Percentiles rank a stretch among this genome's conserved stretches.
Conservation (phyloP, 140 eudicot species). For the Stevia rebaudiana region DNA sequence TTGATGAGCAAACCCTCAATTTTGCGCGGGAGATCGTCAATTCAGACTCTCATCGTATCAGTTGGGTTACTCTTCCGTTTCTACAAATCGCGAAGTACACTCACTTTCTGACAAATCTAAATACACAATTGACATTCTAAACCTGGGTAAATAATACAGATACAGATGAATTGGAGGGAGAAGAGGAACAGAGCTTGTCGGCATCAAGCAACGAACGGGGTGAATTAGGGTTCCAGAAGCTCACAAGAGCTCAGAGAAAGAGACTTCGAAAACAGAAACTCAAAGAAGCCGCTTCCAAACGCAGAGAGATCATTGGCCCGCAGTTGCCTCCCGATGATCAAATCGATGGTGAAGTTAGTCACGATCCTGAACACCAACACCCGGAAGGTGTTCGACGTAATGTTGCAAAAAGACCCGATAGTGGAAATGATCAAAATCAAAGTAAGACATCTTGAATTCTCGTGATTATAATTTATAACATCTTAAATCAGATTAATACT, state of each 20-base stretch:
- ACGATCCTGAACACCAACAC: constrained; percentile 3
- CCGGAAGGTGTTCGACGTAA: constrained; percentile 55
- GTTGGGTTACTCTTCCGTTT: constrained; percentile 11
- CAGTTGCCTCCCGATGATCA: constrained; percentile 30
- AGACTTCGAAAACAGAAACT: constrained; percentile 67
- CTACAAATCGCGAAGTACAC: neutral
- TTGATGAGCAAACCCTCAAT: constrained; percentile 22
- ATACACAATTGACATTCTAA: neutral
- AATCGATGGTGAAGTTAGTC: constrained; percentile 1
- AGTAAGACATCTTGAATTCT: constrained; percentile 16
- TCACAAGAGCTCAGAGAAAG: constrained; percentile 76
- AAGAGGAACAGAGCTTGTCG: constrained; percentile 9
- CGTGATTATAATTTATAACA: no score
- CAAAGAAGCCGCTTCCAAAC: constrained; percentile 40
- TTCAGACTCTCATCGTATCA: constrained; percentile 31
- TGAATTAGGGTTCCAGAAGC: constrained; percentile 33
- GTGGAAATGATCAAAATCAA: constrained; percentile 14
- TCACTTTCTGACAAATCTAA: neutral
- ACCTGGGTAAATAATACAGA: constrained; percentile 3
- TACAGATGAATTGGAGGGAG: constrained; percentile 31
- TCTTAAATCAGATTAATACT: no score
- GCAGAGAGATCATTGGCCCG: constrained; percentile 62
- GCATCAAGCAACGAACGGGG: constrained; percentile 23
- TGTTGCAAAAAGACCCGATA: constrained; percentile 32
- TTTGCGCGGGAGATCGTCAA: constrained; percentile 18